Percentiles rank a stretch among this genome's conserved stretches.
phyloP scores from a whole-genome alignment of 2,329 filamentous ascomycete genomes.

The Cytospora piceae region DNA sequence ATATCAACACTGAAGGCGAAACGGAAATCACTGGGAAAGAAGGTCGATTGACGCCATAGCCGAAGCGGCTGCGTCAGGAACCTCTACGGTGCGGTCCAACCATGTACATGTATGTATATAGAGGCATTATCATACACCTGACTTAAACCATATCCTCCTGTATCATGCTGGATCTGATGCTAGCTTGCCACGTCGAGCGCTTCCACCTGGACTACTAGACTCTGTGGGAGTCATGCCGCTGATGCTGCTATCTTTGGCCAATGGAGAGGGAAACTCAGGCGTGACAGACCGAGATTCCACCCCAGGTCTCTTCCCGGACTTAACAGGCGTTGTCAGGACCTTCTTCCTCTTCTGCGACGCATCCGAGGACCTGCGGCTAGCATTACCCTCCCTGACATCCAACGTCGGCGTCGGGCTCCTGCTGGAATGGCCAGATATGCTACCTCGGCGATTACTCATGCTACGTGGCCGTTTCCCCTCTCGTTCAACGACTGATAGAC shows the following conservation, averaged over 20 bases:
- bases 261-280: slow-evolving; percentile 57
- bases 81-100: neutral
- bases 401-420: slow-evolving; percentile 54
- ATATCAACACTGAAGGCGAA: neutral
- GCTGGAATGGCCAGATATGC: slow-evolving; percentile 51
- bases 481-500: slow-evolving; percentile 48
- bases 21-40: neutral
- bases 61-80: no score
- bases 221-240: slow-evolving; percentile 30
- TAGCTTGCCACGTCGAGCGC: slow-evolving; percentile 18
- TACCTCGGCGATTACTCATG: slow-evolving; percentile 56
- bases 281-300: slow-evolving; percentile 57
- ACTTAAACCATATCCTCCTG: neutral
- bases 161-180: slow-evolving; percentile 23
- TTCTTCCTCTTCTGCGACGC: slow-evolving; percentile 59
- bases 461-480: slow-evolving; percentile 55
- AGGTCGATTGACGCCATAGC: neutral
- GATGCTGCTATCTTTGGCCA: slow-evolving; percentile 53
- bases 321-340: slow-evolving; percentile 42
- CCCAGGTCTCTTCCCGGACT: slow-evolving; percentile 46
- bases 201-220: neutral
- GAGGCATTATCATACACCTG: neutral
- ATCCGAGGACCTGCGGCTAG: slow-evolving; percentile 52
- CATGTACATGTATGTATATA: neutral
- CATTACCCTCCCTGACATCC: slow-evolving; percentile 46